Conservation (phyloP, 2,329 filamentous ascomycete genomes). For the Clarireedia hainanense region DNA sequence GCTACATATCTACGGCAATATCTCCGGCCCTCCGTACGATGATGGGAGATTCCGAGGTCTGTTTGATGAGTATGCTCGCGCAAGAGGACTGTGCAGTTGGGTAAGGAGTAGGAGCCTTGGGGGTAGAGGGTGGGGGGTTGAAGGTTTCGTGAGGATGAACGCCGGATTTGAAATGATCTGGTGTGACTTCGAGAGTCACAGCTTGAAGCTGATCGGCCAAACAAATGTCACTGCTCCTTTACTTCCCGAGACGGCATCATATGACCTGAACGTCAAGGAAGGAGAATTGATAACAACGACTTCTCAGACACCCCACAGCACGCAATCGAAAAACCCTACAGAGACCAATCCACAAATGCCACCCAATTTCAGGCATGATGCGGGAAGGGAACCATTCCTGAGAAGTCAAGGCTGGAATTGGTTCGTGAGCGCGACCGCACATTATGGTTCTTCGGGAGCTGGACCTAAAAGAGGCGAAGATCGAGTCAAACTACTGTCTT, state of each 20-base stretch:
- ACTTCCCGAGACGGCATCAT: conserved; percentile 16
- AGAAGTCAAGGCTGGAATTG: conserved; percentile 35
- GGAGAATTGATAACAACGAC: conserved; percentile 26
- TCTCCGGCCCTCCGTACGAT: conserved; percentile 29
- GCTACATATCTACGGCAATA: conserved; percentile 41
- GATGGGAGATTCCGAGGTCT: conserved; percentile 29
- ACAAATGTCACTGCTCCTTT: conserved; percentile 40
- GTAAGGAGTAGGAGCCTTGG: conserved; percentile 33
- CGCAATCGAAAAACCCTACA: conserved; percentile 24
- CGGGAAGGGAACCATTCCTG: conserved; percentile 34
- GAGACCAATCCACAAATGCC: conserved; percentile 25
- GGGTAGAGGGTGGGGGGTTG: conserved; percentile 39
- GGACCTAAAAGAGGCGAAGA: conserved; percentile 36
- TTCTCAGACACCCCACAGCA: conserved; percentile 30
- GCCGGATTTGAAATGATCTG: conserved; percentile 45
- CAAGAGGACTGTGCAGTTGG: conserved; percentile 40
- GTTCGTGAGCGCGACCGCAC: conserved; percentile 37
- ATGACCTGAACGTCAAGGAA: conserved; percentile 9
- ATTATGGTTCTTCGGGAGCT: conserved; percentile 34
- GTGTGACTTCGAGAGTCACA: conserved; percentile 41
- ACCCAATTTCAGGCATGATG: conserved; percentile 31
- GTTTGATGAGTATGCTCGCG: conserved; percentile 40
- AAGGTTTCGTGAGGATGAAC: conserved; percentile 44
- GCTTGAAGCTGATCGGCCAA: conserved; percentile 35
- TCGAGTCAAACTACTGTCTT: conserved; percentile 33